Evolutionary conservation across 1,139 yeast genomes (phyloP).

Genomic region (Nematodospora anomalae): DNA sequence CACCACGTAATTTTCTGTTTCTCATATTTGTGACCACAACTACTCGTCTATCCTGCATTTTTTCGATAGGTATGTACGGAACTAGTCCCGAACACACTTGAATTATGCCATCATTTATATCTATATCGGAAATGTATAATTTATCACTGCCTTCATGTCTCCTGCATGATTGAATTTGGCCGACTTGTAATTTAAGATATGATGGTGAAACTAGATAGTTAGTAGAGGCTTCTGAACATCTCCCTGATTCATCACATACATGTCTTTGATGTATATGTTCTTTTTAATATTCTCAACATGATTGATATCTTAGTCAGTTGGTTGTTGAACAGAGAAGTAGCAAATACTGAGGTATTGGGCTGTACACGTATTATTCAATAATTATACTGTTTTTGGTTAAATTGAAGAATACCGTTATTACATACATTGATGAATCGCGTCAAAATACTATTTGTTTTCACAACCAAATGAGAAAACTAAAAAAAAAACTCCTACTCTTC

Average conservation of each 20-base stretch:
- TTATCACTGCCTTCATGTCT: constrained; percentile 54
- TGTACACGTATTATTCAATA: no score
- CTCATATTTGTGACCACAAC: constrained; percentile 86
- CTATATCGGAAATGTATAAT: constrained; percentile 52
- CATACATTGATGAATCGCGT: neutral
- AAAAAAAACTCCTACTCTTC: neutral
- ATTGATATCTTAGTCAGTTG: no score
- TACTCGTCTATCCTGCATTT: constrained; percentile 79
- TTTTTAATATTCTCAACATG: no score
- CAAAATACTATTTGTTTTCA: neutral
- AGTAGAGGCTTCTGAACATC: neutral
- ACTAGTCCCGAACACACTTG: constrained; percentile 71
- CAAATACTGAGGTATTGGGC: no score
- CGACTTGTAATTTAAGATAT: constrained; percentile 40
- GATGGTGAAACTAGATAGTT: constrained; percentile 21
- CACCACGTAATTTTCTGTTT: constrained; percentile 86
- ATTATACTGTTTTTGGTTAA: neutral
- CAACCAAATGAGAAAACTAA: neutral
- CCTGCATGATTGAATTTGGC: constrained; percentile 41
- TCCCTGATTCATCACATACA: neutral
- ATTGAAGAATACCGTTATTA: constrained; percentile 1
- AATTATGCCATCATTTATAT: constrained; percentile 22
- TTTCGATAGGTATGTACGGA: constrained; percentile 72
- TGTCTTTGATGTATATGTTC: neutral
- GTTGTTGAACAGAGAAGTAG: no score